Base-by-base conservation (phyloP, 2,329 filamentous ascomycete genomes). In the Juglanconis juglandina region DNA sequence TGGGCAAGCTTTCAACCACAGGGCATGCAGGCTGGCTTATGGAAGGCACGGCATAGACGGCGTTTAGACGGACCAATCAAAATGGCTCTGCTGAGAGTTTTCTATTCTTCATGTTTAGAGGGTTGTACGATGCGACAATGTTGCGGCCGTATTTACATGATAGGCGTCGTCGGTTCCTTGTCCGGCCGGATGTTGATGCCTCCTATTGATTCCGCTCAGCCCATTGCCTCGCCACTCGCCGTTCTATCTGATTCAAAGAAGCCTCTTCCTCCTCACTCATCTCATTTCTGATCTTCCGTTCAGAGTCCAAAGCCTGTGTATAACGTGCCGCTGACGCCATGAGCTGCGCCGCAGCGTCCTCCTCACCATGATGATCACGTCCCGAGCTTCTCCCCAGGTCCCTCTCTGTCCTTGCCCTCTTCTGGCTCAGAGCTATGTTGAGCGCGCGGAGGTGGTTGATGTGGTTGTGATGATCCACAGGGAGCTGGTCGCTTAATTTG, bases 11-110 rank as follows among this genome's bases (percentile, higher is more conserved):
- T 56, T 48, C 17, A 50, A n/a, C n/a, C 32, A 47, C 11, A 24
- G 48, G 42, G 49, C 33, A 32, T 46, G 44, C 44, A 35, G 30
- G 49, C 3, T 24, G 42, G 57, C 52, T 11, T 41, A 24, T 52
- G 24, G 14, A 53, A 37, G 44, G 52, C 48, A 58, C 51, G 60
- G 56, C 62, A 50, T 35, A 57, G 54, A 42, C 54, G 54, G 64
- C 54, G 59, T 60, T 64, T 47, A 63, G 60, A 62, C 41, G 54
- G 64, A 49, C 41, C 47, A 53, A 48, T 42, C 41, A 57, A 53
- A 58, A 49, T 61, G 39, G 10, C n/a, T 33, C 60, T 49, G 4
- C 17, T 37, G n/a, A 37, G 30, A 46, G 13, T 24, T 11, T 14
- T n/a, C 5, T 54, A 17, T 34, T 37, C 9, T 33, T 9, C 24